phyloP scores from a whole-genome alignment of 768 basidiomycete species.

The Mycena albidolilacea region DNA sequence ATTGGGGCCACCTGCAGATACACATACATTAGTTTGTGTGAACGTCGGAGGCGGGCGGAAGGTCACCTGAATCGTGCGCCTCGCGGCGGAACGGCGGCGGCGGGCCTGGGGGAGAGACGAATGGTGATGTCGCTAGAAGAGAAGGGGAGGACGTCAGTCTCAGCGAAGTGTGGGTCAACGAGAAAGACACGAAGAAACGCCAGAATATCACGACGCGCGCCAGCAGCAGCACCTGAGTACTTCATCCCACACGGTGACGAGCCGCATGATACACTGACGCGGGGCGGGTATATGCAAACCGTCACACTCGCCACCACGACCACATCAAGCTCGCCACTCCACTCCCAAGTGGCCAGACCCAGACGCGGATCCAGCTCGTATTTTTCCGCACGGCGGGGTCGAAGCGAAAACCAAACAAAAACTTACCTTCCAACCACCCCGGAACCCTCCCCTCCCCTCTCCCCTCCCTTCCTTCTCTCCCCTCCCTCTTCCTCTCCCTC shows the following conservation, averaged over 20 bases:
- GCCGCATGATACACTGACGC: no score
- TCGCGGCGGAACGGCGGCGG: conserved; percentile 37
- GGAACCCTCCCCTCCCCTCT: conserved; percentile 47
- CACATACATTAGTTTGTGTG: neutral
- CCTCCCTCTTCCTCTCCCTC: no score
- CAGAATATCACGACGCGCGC: no score
- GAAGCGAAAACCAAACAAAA: neutral
- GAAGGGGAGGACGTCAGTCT: neutral
- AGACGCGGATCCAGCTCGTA: no score
- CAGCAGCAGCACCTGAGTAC: no score
- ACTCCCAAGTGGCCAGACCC: no score
- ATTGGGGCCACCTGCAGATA: neutral
- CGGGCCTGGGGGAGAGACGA: conserved; percentile 49
- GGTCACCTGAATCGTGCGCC: neutral
- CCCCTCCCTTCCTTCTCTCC: conserved; percentile 22
- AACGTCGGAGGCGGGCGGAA: neutral
- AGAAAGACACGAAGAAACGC: neutral
- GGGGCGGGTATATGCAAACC: no score
- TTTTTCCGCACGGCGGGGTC: no score
- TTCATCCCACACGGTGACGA: no score
- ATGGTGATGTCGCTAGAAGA: conserved; percentile 51
- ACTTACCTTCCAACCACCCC: conserved; percentile 58
- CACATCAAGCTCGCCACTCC: no score
- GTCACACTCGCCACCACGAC: no score
- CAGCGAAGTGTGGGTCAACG: no score